A percentile compares a stretch with the other conserved stretches of the same genome.
These are phyloP conservation scores for Fusarium sp. DNA, from an alignment of 2,329 filamentous ascomycete species.

Conservation along the genomic window DNA sequence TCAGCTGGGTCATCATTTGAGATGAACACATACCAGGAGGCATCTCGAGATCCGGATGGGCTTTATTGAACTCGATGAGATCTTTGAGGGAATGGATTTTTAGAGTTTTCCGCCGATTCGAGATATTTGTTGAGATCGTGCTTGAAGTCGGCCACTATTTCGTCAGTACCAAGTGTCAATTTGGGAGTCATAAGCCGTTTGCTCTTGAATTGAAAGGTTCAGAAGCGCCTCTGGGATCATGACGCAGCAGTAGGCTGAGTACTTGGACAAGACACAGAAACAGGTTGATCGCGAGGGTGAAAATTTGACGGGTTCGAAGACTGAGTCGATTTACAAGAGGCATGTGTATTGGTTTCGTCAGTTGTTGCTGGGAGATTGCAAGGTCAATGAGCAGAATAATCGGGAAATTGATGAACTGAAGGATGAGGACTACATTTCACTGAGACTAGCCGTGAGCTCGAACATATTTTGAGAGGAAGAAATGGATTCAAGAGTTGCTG, in stretches of 20 bases:
- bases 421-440: not conserved
- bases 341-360: not conserved
- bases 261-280: not conserved
- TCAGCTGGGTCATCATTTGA: rapidly evolving
- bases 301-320: not conserved
- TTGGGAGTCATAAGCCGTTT: not conserved
- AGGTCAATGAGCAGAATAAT: not conserved
- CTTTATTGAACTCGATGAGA: not conserved
- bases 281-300: not conserved
- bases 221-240: not conserved
- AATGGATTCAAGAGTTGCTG: too few species aligned
- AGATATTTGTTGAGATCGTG: not conserved
- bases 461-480: too few species aligned
- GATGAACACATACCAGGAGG: not conserved
- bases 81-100: not conserved
- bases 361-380: not conserved
- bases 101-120: not conserved
- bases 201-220: rapidly evolving
- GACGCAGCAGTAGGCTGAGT: not conserved
- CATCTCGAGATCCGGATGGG: not conserved
- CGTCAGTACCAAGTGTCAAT: not conserved
- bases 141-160: not conserved
- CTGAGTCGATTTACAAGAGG: not conserved
- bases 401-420: not conserved
- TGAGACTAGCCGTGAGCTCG: too few species aligned